Evolutionary conservation across 1,284 basidiomycete genomes (phyloP).

Genomic region (Sporisorium reilianum): DNA sequence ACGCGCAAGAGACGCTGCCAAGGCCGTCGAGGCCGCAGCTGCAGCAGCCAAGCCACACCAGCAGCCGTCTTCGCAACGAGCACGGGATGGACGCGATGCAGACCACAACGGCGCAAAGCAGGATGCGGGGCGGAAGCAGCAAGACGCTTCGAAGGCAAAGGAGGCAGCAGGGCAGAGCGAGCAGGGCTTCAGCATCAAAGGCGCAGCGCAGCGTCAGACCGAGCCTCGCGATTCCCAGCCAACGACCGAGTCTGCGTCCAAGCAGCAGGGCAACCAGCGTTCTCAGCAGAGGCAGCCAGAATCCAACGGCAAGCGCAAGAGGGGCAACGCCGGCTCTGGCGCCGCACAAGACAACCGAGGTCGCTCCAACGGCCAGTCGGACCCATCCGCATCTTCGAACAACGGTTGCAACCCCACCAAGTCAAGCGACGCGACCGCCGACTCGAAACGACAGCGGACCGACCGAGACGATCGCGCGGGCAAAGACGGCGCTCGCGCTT

Average conservation of each 20-base stretch:
- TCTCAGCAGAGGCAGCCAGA: conserved; percentile 12
- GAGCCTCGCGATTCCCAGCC: conserved; percentile 14
- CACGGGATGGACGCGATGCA: conserved; percentile 2
- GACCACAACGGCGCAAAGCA: not conserved
- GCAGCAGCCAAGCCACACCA: conserved; percentile 16
- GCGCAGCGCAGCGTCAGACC: conserved; percentile 31
- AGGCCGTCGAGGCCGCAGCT: conserved; percentile 7
- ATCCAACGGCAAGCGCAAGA: conserved; percentile 25
- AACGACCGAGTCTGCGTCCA: not conserved
- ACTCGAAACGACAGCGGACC: conserved; percentile 25
- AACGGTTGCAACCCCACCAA: not conserved
- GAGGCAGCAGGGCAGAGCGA: not conserved
- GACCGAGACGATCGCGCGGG: conserved; percentile 21
- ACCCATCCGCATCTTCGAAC: conserved; percentile 1
- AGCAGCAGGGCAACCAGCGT: conserved; percentile 1
- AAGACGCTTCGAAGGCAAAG: not conserved
- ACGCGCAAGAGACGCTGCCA: conserved; percentile 19
- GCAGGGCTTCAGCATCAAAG: conserved; percentile 48
- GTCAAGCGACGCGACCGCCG: not conserved
- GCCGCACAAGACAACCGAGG: conserved; percentile 4
- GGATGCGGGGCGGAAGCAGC: conserved; percentile 7
- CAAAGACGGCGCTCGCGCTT: conserved; percentile 5
- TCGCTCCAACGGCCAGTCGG: not conserved
- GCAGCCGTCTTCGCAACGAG: conserved; percentile 8
- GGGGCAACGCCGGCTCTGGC: conserved; percentile 11